Percentiles rank a stretch among this genome's conserved stretches.
phyloP scores from a whole-genome alignment of 768 basidiomycete species.

The Scleroderma bovista region DNA sequence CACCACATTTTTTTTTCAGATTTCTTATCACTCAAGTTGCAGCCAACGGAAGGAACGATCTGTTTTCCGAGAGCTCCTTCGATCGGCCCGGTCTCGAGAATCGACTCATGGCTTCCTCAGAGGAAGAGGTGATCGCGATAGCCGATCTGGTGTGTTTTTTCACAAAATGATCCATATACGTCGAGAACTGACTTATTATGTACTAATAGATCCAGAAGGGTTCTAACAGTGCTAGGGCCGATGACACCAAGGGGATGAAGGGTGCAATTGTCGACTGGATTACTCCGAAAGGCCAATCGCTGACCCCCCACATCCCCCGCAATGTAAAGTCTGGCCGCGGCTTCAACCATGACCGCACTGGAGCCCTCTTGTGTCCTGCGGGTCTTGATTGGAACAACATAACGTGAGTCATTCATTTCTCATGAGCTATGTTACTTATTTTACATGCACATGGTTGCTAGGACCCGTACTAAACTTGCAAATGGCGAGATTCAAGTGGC shows the following conservation, averaged over 20 bases:
- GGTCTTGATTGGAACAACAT: constrained; percentile 15
- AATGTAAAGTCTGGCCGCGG: constrained; percentile 12
- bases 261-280: constrained; percentile 21
- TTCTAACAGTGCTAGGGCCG: constrained; percentile 10
- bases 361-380: constrained; percentile 16
- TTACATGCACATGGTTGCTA: neutral
- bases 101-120: constrained; percentile 5
- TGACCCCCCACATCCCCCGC: constrained; percentile 1
- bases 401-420: constrained; percentile 3
- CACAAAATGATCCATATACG: neutral
- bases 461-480: neutral
- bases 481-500: constrained; percentile 11
- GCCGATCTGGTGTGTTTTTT: constrained; percentile 11
- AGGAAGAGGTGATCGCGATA: constrained; percentile 10
- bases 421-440: no score
- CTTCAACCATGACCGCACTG: constrained; percentile 15
- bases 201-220: constrained; percentile 21
- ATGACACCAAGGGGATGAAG: constrained; percentile 15
- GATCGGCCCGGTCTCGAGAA: constrained; percentile 11
- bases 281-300: constrained; percentile 10
- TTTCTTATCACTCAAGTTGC: neutral
- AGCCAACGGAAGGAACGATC: neutral
- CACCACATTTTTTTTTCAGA: neutral
- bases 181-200: neutral
- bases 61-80: constrained; percentile 10